phyloP scores from a whole-genome alignment of 2,329 filamentous ascomycete genomes.

The Delphinella strobiligena region DNA sequence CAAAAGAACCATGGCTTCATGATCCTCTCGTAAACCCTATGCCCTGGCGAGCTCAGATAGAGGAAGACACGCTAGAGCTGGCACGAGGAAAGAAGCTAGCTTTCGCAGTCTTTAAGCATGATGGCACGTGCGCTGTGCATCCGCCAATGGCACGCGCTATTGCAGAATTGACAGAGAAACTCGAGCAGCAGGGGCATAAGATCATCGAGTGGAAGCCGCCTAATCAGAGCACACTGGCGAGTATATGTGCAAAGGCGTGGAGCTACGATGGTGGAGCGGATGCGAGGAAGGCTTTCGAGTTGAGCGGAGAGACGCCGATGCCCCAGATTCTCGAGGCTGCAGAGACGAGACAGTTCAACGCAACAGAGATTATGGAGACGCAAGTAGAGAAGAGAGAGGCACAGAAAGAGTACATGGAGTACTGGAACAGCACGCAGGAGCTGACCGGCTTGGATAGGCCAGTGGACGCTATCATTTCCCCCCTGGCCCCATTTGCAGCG shows the following conservation, averaged over 20 bases:
- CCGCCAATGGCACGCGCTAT: constrained; percentile 48
- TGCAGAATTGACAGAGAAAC: constrained; percentile 35
- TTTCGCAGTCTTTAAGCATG: constrained; percentile 43
- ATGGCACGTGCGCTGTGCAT: constrained; percentile 39
- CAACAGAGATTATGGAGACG: constrained; percentile 31
- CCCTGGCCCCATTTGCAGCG: constrained; percentile 39
- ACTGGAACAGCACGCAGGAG: constrained; percentile 46
- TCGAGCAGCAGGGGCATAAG: constrained; percentile 43
- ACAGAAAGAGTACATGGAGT: constrained; percentile 49
- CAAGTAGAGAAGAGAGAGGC: constrained; percentile 44
- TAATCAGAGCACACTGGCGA: constrained; percentile 28
- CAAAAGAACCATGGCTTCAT: constrained; percentile 49
- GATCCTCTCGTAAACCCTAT: constrained; percentile 55
- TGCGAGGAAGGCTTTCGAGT: constrained; percentile 35
- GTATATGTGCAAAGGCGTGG: constrained; percentile 27
- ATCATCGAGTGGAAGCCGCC: constrained; percentile 47
- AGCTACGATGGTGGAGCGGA: constrained; percentile 40
- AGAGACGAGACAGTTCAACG: constrained; percentile 25
- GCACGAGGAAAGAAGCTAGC: constrained; percentile 32
- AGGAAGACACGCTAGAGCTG: constrained; percentile 25
- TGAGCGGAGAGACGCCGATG: constrained; percentile 44
- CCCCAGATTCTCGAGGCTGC: constrained; percentile 29
- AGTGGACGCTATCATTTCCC: constrained; percentile 44
- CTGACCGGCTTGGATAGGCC: constrained; percentile 33
- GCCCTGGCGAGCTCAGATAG: constrained; percentile 46